Evolutionary conservation across 192 early-diverging fungal species (phyloP).

Genomic region (Coemansia sp.): DNA sequence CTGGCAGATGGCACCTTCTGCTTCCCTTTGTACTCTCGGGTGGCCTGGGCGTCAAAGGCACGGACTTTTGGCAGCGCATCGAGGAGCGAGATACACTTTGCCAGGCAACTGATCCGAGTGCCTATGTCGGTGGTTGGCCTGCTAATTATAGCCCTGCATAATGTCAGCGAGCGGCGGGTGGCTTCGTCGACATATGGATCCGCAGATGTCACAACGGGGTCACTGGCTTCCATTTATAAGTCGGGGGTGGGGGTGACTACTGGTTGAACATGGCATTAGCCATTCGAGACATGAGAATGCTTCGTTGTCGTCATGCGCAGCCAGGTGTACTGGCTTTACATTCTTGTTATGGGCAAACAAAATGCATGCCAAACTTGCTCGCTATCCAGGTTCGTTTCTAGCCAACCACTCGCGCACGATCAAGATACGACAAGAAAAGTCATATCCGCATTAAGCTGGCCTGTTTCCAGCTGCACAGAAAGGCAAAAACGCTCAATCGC

Average conservation of each 20-base stretch:
- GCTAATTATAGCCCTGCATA: slow-evolving; percentile 8
- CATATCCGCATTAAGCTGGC: not conserved
- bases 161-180: slow-evolving; percentile 3
- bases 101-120: slow-evolving; percentile 3
- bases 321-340: no score
- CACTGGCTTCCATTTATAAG: not conserved
- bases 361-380: no score
- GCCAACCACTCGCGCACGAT: not conserved
- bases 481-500: not conserved
- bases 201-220: not conserved
- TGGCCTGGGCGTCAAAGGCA: not conserved
- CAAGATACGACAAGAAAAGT: not conserved
- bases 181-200: slow-evolving; percentile 16
- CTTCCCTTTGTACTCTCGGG: not conserved
- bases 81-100: slow-evolving; percentile 8
- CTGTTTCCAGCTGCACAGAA: not conserved
- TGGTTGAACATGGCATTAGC: no score
- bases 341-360: not conserved
- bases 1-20: not conserved
- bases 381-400: not conserved
- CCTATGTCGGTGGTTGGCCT: slow-evolving; percentile 6
- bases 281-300: no score
- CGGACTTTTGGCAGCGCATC: slow-evolving; percentile 9
- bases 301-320: no score
- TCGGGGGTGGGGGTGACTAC: no score